Evolutionary conservation across 805 yeast genomes (phyloP), one percentile per base, ranked within the genome.

Genomic region (Nakazawaea ishiwadae): DNA sequence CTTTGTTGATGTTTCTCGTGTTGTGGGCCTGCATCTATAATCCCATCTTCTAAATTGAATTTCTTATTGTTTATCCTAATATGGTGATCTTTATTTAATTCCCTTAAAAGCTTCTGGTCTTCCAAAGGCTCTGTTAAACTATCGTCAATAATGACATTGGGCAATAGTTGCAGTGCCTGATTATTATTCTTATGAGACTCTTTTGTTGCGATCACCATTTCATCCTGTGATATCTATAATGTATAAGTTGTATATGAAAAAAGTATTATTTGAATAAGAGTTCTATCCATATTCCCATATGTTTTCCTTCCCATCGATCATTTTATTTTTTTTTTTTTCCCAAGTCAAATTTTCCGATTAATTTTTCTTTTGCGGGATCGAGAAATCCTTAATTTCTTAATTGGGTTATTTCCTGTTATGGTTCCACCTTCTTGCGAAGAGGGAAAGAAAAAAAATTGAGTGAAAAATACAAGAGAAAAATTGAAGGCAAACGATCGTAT

Each of bases 61-160:
- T 5, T 35, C 23, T 14, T 18, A 21, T 20, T 18, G 11, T 5
- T 39, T 11, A 24, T 24, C 18, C 19, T 40, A 7, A 35, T 30
- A 31, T 41, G 40, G 20, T 35, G 45, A 27, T 36, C 38, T 23
- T 33, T 37, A 18, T 42, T 37, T 18, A 42, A 37, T 19, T 41
- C 40, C 15, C 19, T 16, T 14, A 41, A n/a, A 10, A 41, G 28
- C 17, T 17, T 37, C 16, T 35, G 16, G n/a, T 27, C 29, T 15
- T 36, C 40, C 12, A 37, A 15, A 4, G 37, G 37, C 15, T 28
- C 38, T 2, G 45, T 42, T 29, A 42, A 33, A 19, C 15, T 27
- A 16, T 42, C 45, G 16, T 42, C 45, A 5, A 37, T 19, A 11
- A 42, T 36, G 18, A 42, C 38, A 28, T 26, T 18, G 11, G 40